These are phyloP conservation scores for Nemania serpens DNA, from an alignment of 2,329 filamentous ascomycete species.

Conservation along the genomic window DNA sequence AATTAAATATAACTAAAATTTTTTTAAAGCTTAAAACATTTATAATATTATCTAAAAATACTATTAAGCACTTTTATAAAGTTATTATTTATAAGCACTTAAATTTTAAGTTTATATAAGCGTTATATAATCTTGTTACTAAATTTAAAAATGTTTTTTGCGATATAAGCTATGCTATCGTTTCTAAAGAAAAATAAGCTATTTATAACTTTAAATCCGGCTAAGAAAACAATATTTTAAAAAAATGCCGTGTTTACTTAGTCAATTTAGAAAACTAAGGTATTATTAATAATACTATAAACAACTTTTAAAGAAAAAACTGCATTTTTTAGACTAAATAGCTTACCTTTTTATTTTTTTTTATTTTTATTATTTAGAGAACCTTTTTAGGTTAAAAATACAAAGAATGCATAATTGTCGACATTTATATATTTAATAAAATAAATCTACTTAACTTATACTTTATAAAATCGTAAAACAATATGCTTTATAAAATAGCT, in stretches of 20 bases:
- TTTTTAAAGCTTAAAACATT: not conserved
- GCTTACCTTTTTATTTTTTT: not conserved
- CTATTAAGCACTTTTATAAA: not conserved
- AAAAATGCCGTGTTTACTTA: too few species aligned
- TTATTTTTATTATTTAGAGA: slow-evolving; percentile 6
- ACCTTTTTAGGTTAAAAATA: not conserved
- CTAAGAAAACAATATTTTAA: too few species aligned
- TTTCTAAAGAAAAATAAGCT: too few species aligned
- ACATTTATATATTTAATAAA: not conserved
- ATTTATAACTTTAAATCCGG: too few species aligned
- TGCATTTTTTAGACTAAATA: not conserved
- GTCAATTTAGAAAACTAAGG: too few species aligned
- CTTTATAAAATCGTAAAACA: slow-evolving; percentile 4
- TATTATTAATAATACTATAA: not conserved
- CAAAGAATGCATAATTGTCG: not conserved
- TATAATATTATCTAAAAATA: not conserved
- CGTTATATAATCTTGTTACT: slow-evolving; percentile 7
- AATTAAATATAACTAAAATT: not conserved
- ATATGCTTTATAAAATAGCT: not conserved
- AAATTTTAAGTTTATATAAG: not conserved
- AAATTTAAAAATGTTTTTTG: too few species aligned
- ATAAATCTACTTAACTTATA: not conserved
- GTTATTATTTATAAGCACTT: slow-evolving; percentile 1
- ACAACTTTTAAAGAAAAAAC: not conserved
- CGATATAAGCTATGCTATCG: too few species aligned